Conservation (phyloP, 345 rosid genomes). For the Brassica rapa region DNA sequence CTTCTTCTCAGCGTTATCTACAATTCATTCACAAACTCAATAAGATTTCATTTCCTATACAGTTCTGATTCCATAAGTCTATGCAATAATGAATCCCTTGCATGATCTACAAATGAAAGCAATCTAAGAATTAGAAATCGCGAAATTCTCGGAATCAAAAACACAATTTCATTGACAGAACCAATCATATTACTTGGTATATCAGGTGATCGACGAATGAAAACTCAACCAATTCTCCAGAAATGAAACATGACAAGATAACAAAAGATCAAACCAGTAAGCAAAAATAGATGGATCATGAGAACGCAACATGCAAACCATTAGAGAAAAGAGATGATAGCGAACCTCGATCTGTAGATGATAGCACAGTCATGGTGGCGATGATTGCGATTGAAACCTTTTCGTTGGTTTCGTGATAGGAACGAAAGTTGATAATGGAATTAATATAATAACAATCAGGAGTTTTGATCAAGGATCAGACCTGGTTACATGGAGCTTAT, state of each 20-base stretch:
- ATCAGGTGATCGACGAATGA: neutral
- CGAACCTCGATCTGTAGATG: conserved; percentile 39
- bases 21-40: neutral
- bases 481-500: conserved; percentile 17
- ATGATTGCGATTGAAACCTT: neutral
- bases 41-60: neutral
- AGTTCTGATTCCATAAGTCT: neutral
- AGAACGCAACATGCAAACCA: neutral
- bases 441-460: neutral
- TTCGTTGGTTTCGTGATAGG: neutral
- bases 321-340: neutral
- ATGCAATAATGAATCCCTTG: conserved; percentile 1
- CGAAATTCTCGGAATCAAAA: neutral
- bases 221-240: neutral
- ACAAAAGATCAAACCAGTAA: conserved; percentile 1
- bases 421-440: neutral
- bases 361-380: conserved; percentile 34
- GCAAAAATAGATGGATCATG: conserved; percentile 4
- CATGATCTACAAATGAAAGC: neutral
- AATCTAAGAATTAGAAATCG: conserved; percentile 2
- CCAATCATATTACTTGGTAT: too few relatives aligned
- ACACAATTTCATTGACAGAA: neutral
- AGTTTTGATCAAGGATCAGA: conserved; percentile 7
- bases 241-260: neutral
- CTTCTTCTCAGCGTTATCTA: conserved; percentile 44